A percentile compares a stretch with the other conserved stretches of the same genome.
These are phyloP conservation scores for Miscanthus lutarioriparius DNA, from an alignment of 176 grass and related monocot genomes.

Conservation along the genomic window DNA sequence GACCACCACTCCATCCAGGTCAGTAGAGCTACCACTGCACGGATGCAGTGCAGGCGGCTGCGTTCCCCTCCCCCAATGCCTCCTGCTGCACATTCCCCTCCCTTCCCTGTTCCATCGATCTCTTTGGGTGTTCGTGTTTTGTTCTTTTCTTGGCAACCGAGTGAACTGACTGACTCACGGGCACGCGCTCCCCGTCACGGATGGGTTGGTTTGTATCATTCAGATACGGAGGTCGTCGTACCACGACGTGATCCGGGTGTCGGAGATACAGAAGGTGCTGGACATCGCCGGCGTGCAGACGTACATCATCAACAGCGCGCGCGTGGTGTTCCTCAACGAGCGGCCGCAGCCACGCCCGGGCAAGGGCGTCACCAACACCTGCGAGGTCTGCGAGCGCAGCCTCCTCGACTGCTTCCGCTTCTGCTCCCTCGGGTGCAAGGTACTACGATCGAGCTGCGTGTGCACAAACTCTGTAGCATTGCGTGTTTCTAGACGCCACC, in stretches of 20 bases:
- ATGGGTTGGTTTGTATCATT: background rate
- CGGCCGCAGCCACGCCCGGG: constrained; percentile 83
- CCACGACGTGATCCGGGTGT: constrained; percentile 96
- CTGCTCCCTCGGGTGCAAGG: constrained; percentile 99
- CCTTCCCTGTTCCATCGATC: background rate
- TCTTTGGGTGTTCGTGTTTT: background rate
- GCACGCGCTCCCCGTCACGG: background rate
- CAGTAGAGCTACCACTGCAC: background rate
- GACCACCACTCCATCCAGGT: constrained; percentile 90
- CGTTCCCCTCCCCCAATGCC: background rate
- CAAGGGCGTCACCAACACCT: constrained; percentile 98
- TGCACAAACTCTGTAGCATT: background rate
- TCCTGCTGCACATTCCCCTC: background rate
- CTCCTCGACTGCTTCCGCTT: constrained; percentile 97
- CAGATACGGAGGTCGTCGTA: constrained; percentile 96
- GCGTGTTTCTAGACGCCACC: background rate
- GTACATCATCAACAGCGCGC: constrained; percentile 97
- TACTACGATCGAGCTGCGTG: background rate
- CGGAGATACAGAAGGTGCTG: constrained; percentile 94
- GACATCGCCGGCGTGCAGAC: constrained; percentile 94
- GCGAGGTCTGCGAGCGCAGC: constrained; percentile 94
- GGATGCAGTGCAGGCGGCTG: background rate
- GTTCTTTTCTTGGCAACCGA: background rate
- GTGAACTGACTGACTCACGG: background rate
- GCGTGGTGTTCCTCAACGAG: constrained; percentile 98